Conservation (phyloP, 2,329 filamentous ascomycete species). For the Apiospora saccharicola region DNA sequence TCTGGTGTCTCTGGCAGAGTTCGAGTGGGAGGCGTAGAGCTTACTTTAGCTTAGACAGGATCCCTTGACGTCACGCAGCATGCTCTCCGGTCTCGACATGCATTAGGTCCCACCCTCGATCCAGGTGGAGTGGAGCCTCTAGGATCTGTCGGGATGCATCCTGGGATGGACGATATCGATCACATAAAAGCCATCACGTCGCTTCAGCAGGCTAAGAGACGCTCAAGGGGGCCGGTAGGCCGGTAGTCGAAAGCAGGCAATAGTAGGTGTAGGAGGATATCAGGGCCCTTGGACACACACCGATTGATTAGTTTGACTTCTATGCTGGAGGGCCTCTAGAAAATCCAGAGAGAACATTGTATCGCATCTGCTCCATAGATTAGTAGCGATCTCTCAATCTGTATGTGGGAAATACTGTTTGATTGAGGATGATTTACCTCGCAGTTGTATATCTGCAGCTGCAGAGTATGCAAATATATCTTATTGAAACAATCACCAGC, state of each 20-base stretch:
- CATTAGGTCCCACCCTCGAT: neutral
- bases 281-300: neutral
- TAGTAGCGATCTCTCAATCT: neutral
- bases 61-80: conserved; percentile 11
- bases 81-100: neutral
- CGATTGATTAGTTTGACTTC: neutral
- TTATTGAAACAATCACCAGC: neutral
- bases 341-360: neutral
- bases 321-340: too few relatives aligned
- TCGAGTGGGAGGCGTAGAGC: neutral
- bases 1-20: conserved; percentile 1
- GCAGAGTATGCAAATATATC: neutral
- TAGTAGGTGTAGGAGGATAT: neutral
- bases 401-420: too few relatives aligned
- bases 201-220: neutral
- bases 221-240: neutral
- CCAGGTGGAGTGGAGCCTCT: conserved; percentile 1
- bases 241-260: neutral
- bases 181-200: conserved; percentile 9
- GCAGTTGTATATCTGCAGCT: neutral
- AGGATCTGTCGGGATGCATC: conserved; percentile 16
- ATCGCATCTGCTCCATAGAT: neutral
- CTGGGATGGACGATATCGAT: neutral
- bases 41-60: conserved; percentile 10
- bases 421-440: neutral